A percentile compares a stretch with the other conserved stretches of the same genome.
These are phyloP conservation scores for Suillus discolor DNA, from an alignment of 768 basidiomycete species.

Conservation along the genomic window DNA sequence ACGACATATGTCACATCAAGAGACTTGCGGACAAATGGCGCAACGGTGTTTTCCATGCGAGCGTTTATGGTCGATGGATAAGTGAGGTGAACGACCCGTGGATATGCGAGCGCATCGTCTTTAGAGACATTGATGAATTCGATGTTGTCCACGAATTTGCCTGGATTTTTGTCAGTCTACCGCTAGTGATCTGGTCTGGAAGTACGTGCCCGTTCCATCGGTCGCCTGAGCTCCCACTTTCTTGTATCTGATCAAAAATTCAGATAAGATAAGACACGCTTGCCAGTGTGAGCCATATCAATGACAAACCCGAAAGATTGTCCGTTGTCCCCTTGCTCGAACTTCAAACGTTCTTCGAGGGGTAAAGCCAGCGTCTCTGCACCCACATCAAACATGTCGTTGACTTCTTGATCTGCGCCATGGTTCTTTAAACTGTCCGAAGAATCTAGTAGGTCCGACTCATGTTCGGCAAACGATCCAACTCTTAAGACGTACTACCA, in stretches of 20 bases:
- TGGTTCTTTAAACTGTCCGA: constrained; percentile 45
- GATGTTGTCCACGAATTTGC: constrained; percentile 42
- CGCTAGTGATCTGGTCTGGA: neutral
- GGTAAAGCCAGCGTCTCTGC: constrained; percentile 42
- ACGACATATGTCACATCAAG: constrained; percentile 55
- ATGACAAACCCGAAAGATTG: constrained; percentile 39
- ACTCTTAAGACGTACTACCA: constrained; percentile 47
- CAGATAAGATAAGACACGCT: neutral
- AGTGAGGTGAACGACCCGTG: constrained; percentile 48
- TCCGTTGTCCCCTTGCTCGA: constrained; percentile 44
- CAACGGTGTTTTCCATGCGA: constrained; percentile 51
- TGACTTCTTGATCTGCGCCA: constrained; percentile 37
- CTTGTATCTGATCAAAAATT: constrained; percentile 50
- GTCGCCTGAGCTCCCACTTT: constrained; percentile 63
- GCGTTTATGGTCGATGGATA: constrained; percentile 58
- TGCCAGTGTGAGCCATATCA: neutral
- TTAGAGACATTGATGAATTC: constrained; percentile 72
- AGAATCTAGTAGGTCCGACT: neutral
- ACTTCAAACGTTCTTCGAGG: constrained; percentile 44
- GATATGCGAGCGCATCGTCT: constrained; percentile 69
- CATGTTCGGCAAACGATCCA: neutral
- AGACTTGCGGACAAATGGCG: constrained; percentile 60
- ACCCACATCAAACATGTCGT: constrained; percentile 46
- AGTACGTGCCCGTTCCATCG: constrained; percentile 52
- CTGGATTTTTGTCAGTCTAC: neutral